phyloP scores from a whole-genome alignment of 257 asterid genomes.

The Lavandula angustifolia region DNA sequence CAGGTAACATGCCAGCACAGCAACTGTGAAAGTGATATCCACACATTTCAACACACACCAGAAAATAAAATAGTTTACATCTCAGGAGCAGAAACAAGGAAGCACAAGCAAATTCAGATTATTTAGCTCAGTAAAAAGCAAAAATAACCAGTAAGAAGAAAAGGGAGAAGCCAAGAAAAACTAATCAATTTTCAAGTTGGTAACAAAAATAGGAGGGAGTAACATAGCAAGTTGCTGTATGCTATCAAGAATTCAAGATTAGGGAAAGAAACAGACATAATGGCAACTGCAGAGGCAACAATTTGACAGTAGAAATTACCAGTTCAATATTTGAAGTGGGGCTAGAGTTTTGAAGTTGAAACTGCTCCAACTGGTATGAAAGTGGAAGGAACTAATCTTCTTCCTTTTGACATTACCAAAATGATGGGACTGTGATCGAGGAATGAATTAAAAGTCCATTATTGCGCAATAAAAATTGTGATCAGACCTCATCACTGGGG shows the following conservation, averaged over 20 bases:
- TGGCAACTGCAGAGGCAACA: constrained; percentile 21
- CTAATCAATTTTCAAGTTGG: constrained; percentile 4
- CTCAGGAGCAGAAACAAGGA: constrained; percentile 2
- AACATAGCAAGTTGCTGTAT: not conserved
- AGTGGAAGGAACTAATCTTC: not conserved
- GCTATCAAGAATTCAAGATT: not conserved
- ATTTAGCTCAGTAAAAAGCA: constrained; percentile 5
- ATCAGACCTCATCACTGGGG: constrained; percentile 25
- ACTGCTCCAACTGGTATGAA: not conserved
- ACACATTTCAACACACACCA: constrained; percentile 35
- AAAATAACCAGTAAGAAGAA: not conserved
- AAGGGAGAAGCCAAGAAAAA: constrained; percentile 12
- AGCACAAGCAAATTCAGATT: constrained; percentile 14
- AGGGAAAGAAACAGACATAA: constrained; percentile 3
- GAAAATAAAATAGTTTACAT: constrained; percentile 1
- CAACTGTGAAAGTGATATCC: constrained; percentile 27
- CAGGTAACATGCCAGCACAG: constrained; percentile 35
- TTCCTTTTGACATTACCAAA: not conserved
- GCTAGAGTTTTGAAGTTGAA: not conserved
- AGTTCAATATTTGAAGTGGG: constrained; percentile 1
- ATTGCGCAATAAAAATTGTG: constrained; percentile 23
- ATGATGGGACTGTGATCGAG: constrained; percentile 9
- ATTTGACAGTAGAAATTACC: constrained; percentile 30
- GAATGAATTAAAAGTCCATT: constrained; percentile 27
- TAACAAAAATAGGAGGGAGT: not conserved